These are phyloP conservation scores for Nicotiana undulata DNA, from an alignment of 257 asterid species.

Conservation along the genomic window DNA sequence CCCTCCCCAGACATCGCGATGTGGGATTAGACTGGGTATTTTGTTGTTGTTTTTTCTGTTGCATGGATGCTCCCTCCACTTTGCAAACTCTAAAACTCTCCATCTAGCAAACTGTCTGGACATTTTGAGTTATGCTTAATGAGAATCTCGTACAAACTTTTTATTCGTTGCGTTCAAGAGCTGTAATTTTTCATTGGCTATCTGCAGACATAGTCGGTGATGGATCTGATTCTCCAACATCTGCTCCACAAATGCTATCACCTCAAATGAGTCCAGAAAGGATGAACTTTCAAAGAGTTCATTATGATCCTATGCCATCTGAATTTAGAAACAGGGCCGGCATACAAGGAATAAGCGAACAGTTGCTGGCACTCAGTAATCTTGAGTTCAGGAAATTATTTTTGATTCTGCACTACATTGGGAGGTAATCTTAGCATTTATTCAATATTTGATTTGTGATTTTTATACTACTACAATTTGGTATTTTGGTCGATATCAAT, in stretches of 20 bases:
- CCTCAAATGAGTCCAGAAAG: neutral
- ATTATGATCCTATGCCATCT: neutral
- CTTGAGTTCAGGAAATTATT: constrained; percentile 57
- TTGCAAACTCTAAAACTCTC: neutral
- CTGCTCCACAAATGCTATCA: neutral
- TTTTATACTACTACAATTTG: neutral
- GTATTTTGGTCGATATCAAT: neutral
- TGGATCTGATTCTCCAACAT: neutral
- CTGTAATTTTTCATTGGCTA: neutral
- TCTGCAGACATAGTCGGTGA: neutral
- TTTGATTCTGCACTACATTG: constrained; percentile 54
- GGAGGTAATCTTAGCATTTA: constrained; percentile 38
- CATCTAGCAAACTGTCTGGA: neutral
- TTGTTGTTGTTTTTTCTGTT: too few relatives aligned
- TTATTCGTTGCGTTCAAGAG: neutral
- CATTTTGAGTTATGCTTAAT: neutral
- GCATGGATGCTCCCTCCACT: neutral
- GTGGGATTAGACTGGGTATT: too few relatives aligned
- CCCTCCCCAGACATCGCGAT: too few relatives aligned
- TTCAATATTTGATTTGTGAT: neutral
- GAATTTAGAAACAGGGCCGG: constrained; percentile 10
- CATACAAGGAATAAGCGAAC: constrained; percentile 20
- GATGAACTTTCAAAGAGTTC: neutral
- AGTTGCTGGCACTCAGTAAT: constrained; percentile 29
- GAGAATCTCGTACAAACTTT: neutral